Conservation (phyloP, 768 basidiomycete species). For the Tricholoma matsutake region DNA sequence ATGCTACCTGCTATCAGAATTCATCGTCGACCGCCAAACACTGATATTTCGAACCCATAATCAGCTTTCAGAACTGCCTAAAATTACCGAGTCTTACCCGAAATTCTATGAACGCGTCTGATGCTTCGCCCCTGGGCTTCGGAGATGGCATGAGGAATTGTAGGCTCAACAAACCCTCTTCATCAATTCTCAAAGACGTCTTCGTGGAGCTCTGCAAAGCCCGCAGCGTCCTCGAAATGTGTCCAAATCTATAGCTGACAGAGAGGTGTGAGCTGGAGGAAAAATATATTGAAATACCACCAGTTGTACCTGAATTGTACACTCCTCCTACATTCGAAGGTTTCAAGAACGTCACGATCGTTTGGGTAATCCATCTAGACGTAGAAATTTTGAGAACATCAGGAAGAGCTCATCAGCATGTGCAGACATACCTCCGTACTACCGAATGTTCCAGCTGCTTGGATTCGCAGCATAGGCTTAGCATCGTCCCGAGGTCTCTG, state of each 20-base stretch:
- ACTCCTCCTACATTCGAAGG: conserved; percentile 72
- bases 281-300: neutral
- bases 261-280: neutral
- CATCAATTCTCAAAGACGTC: conserved; percentile 84
- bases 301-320: conserved; percentile 65
- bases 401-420: neutral
- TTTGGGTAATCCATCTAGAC: conserved; percentile 93
- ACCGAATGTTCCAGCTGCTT: conserved; percentile 79
- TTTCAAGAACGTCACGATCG: conserved; percentile 86
- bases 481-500: conserved; percentile 21
- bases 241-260: conserved; percentile 79
- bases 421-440: conserved; percentile 66
- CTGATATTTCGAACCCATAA: conserved; percentile 20
- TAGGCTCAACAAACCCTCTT: conserved; percentile 76
- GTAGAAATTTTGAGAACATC: neutral
- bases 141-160: conserved; percentile 83
- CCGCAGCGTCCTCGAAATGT: conserved; percentile 65
- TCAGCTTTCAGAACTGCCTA: neutral
- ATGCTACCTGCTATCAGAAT: conserved; percentile 3
- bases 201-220: conserved; percentile 85
- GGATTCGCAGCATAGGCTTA: conserved; percentile 76
- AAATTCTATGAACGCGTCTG: conserved; percentile 82
- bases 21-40: conserved; percentile 44
- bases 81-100: conserved; percentile 53
- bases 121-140: conserved; percentile 35